Evolutionary conservation across 2,329 filamentous ascomycete species (phyloP).

Genomic region (Monilinia fructicola): DNA sequence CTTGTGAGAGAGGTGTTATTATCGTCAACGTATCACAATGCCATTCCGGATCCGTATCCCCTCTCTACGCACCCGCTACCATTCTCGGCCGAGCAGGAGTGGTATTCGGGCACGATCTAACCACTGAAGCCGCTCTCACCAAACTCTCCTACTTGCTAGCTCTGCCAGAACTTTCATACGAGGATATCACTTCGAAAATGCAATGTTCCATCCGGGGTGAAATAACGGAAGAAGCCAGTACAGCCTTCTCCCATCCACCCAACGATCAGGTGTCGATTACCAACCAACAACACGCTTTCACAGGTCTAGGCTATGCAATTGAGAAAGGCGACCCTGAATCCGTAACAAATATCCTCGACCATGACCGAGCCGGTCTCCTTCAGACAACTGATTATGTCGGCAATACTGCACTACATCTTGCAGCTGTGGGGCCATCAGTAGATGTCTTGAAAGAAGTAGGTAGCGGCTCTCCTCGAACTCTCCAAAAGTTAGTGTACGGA

Average conservation of each 20-base stretch:
- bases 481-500: too few relatives aligned
- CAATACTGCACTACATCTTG: constrained; percentile 44
- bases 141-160: constrained; percentile 52
- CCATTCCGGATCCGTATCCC: constrained; percentile 53
- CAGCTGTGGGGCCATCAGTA: constrained; percentile 46
- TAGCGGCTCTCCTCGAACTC: not conserved
- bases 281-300: constrained; percentile 56
- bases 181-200: constrained; percentile 63
- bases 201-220: constrained; percentile 63
- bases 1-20: constrained; percentile 64
- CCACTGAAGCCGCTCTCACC: constrained; percentile 53
- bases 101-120: constrained; percentile 67
- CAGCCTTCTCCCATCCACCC: constrained; percentile 58
- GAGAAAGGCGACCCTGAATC: constrained; percentile 55
- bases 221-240: constrained; percentile 50
- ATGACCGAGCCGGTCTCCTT: constrained; percentile 38
- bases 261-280: constrained; percentile 24
- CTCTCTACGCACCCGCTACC: constrained; percentile 59
- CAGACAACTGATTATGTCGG: constrained; percentile 43
- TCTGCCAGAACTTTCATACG: constrained; percentile 54
- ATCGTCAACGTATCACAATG: constrained; percentile 73
- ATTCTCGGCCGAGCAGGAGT: constrained; percentile 65
- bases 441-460: constrained; percentile 57
- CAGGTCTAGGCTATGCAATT: constrained; percentile 62
- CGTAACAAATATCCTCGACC: constrained; percentile 37